Percentiles rank a stretch among this genome's conserved stretches.
Evolutionary conservation across 768 basidiomycete genomes (phyloP).

Genomic region (Hericium coralloides): DNA sequence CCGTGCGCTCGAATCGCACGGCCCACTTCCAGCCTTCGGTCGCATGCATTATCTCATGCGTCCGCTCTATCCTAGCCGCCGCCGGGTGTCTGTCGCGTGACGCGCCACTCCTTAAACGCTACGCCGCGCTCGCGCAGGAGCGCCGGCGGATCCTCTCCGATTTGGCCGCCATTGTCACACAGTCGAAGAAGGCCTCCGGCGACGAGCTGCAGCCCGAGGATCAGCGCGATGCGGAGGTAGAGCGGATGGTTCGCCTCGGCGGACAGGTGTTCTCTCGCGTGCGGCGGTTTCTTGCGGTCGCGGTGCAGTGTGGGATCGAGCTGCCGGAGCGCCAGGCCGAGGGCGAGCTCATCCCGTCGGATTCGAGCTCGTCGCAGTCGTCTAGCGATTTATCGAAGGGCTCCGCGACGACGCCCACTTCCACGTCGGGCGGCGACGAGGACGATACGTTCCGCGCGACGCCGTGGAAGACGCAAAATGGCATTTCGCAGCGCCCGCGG

Average conservation of each 20-base stretch:
- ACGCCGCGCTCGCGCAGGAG: conserved; percentile 61
- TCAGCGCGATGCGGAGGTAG: conserved; percentile 48
- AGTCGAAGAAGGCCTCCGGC: conserved; percentile 55
- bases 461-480: conserved; percentile 10
- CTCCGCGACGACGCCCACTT: conserved; percentile 2
- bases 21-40: conserved; percentile 91
- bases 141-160: conserved; percentile 76
- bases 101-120: conserved; percentile 57
- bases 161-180: conserved; percentile 74
- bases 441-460: conserved; percentile 9
- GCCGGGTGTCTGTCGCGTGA: conserved; percentile 83
- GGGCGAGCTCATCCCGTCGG: conserved; percentile 8
- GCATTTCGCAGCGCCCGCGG: conserved; percentile 8
- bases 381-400: conserved; percentile 3
- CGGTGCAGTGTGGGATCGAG: conserved; percentile 65
- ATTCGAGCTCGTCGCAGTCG: conserved; percentile 10
- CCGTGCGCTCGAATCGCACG: conserved; percentile 67
- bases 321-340: conserved; percentile 32
- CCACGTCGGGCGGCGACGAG: conserved; percentile 2
- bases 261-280: conserved; percentile 78
- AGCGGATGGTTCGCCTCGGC: conserved; percentile 72
- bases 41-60: conserved; percentile 90
- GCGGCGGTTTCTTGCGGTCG: conserved; percentile 68
- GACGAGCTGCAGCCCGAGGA: conserved; percentile 39
- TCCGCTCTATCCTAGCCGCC: conserved; percentile 76